Conservation (phyloP, 2,329 filamentous ascomycete genomes). For the Aspergillus hortae region DNA sequence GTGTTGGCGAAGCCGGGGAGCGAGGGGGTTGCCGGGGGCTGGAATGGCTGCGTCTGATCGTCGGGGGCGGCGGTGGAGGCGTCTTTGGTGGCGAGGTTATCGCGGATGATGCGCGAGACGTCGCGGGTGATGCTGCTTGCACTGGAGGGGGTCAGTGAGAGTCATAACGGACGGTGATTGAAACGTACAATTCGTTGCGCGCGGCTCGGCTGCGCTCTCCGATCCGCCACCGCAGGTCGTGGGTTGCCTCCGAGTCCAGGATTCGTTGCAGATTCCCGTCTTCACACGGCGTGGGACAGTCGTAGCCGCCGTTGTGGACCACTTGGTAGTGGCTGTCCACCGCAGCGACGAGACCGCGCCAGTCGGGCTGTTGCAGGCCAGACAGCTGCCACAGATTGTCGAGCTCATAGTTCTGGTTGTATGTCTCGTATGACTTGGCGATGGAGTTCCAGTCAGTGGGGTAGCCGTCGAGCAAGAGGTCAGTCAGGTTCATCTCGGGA, state of each 20-base stretch:
- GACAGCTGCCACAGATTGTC: constrained; percentile 41
- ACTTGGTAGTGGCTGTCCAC: constrained; percentile 43
- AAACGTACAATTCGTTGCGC: constrained; percentile 41
- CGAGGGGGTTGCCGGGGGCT: constrained; percentile 16
- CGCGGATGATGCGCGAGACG: constrained; percentile 39
- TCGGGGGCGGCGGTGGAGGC: constrained; percentile 9
- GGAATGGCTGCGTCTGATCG: constrained; percentile 17
- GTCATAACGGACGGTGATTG: neutral
- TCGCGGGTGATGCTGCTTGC: constrained; percentile 41
- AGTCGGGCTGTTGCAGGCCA: constrained; percentile 39
- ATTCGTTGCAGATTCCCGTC: constrained; percentile 35
- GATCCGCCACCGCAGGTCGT: constrained; percentile 35
- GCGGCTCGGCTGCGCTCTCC: constrained; percentile 26
- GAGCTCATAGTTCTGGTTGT: constrained; percentile 39
- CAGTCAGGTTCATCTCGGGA: constrained; percentile 31
- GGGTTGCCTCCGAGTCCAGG: constrained; percentile 29
- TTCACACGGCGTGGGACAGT: constrained; percentile 32
- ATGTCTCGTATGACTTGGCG: constrained; percentile 33
- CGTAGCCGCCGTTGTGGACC: constrained; percentile 33
- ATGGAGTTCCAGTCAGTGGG: constrained; percentile 37
- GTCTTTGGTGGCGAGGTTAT: constrained; percentile 28
- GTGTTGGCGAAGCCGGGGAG: constrained; percentile 10
- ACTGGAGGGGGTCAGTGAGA: constrained; percentile 28
- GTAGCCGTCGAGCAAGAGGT: constrained; percentile 37
- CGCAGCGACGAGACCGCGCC: constrained; percentile 42